Conservation (phyloP, 768 basidiomycete genomes). For the Trametes meyenii region DNA sequence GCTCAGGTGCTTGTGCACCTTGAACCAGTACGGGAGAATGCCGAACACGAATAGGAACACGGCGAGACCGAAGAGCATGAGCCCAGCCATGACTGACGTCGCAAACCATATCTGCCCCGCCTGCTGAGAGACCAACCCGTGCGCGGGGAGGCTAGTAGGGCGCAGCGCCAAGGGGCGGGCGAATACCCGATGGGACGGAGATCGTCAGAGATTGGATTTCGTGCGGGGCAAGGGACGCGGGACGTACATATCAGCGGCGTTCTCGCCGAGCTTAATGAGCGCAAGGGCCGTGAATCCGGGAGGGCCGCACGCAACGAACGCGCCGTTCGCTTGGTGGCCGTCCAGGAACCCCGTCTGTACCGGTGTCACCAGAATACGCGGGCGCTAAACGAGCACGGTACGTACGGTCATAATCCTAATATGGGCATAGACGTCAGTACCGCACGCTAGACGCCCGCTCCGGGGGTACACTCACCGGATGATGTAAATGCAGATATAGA, state of each 20-base stretch:
- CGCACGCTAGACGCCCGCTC: not conserved
- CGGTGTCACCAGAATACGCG: not conserved
- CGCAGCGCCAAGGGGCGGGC: constrained; percentile 4
- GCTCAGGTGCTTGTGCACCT: constrained; percentile 47
- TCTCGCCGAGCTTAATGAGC: constrained; percentile 46
- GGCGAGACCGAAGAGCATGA: constrained; percentile 50
- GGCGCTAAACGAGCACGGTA: not conserved
- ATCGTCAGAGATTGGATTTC: constrained; percentile 8
- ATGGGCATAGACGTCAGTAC: constrained; percentile 4
- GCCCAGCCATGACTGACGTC: constrained; percentile 39
- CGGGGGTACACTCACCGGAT: constrained; percentile 38
- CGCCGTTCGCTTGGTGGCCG: constrained; percentile 51
- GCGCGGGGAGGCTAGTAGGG: constrained; percentile 35
- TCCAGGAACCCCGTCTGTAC: constrained; percentile 48
- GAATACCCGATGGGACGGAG: constrained; percentile 14
- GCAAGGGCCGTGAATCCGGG: constrained; percentile 54
- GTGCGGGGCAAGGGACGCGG: not conserved
- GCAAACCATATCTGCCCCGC: constrained; percentile 53
- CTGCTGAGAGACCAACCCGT: constrained; percentile 39
- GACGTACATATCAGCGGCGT: constrained; percentile 42
- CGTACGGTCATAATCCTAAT: constrained; percentile 43
- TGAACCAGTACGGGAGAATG: constrained; percentile 51
- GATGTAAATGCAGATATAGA: constrained; percentile 53
- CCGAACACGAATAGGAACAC: constrained; percentile 51
- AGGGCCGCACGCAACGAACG: constrained; percentile 51